These are phyloP conservation scores for Globisporangium cystogenes DNA, from an alignment of 352 stramenopile genomes.

Conservation along the genomic window DNA sequence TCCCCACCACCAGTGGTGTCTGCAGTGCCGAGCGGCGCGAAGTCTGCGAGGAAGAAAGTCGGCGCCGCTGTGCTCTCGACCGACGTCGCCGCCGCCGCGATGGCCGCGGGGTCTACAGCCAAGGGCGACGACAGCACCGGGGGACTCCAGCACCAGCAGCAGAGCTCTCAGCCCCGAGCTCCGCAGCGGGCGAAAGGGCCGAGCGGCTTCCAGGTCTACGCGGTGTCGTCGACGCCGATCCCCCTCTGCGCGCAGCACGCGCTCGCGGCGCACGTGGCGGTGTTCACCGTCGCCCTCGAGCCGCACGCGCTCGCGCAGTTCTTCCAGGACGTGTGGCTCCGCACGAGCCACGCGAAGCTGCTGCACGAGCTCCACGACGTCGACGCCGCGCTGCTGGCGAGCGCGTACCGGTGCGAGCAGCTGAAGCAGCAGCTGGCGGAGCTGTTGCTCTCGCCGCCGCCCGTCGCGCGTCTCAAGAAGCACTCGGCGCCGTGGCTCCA, in stretches of 20 bases:
- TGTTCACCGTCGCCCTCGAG: slow-evolving; percentile 17
- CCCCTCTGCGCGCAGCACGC: slow-evolving; percentile 13
- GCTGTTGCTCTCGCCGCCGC: background rate
- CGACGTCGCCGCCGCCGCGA: slow-evolving; percentile 6
- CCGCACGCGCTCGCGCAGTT: slow-evolving; percentile 11
- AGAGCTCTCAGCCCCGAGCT: no score
- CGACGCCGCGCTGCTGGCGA: slow-evolving; percentile 7
- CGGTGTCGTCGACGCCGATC: slow-evolving; percentile 19
- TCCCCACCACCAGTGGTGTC: background rate
- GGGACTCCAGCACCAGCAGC: no score
- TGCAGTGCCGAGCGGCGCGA: background rate
- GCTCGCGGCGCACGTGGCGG: slow-evolving; percentile 14
- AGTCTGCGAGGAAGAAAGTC: slow-evolving; percentile 5
- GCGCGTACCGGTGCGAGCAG: slow-evolving; percentile 1
- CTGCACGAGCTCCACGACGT: slow-evolving; percentile 15
- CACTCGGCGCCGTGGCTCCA: slow-evolving; percentile 2
- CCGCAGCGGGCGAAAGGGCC: no score
- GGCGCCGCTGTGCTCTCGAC: slow-evolving; percentile 6
- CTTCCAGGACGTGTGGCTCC: slow-evolving; percentile 20
- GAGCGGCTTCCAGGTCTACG: slow-evolving; percentile 46
- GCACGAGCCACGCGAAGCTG: slow-evolving; percentile 7
- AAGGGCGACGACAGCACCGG: background rate
- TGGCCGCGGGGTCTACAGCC: background rate
- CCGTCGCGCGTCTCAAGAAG: background rate
- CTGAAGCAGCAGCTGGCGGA: background rate